Conservation (phyloP, 257 asterid species). For the Gentiana dahurica region DNA sequence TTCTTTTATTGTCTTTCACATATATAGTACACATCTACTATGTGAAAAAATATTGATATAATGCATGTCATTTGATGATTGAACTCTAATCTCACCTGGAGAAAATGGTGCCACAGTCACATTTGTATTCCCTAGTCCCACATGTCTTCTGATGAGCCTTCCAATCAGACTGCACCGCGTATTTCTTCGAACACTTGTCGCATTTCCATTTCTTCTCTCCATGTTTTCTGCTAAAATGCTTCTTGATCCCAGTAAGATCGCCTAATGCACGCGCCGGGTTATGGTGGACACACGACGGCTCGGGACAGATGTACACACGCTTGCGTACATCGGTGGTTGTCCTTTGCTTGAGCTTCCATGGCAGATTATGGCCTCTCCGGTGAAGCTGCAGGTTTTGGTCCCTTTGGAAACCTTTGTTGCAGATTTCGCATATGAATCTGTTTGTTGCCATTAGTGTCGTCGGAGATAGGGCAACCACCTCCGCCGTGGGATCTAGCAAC, state of each 20-base stretch:
- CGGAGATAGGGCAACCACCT: slow-evolving; percentile 77
- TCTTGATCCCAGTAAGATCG: slow-evolving; percentile 89
- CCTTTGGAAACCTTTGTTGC: slow-evolving; percentile 86
- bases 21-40: not conserved
- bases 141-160: slow-evolving; percentile 91
- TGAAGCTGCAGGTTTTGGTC: slow-evolving; percentile 83
- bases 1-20: slow-evolving; percentile 1
- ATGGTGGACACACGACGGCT: slow-evolving; percentile 68
- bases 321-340: slow-evolving; percentile 46
- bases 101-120: slow-evolving; percentile 89
- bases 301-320: slow-evolving; percentile 80
- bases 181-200: slow-evolving; percentile 67
- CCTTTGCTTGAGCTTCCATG: slow-evolving; percentile 77
- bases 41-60: too few relatives aligned
- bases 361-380: slow-evolving; percentile 81
- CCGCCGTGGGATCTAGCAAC: slow-evolving; percentile 65
- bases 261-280: slow-evolving; percentile 65
- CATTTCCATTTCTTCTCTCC: slow-evolving; percentile 96
- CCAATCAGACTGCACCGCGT: slow-evolving; percentile 89
- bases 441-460: slow-evolving; percentile 82
- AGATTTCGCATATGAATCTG: slow-evolving; percentile 74
- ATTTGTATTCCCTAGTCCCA: slow-evolving; percentile 74
- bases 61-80: too few relatives aligned
- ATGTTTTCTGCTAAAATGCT: slow-evolving; percentile 78
- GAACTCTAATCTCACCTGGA: slow-evolving; percentile 37